Conservation (phyloP, 1,139 yeast species). For the Candida sanyaensis region DNA sequence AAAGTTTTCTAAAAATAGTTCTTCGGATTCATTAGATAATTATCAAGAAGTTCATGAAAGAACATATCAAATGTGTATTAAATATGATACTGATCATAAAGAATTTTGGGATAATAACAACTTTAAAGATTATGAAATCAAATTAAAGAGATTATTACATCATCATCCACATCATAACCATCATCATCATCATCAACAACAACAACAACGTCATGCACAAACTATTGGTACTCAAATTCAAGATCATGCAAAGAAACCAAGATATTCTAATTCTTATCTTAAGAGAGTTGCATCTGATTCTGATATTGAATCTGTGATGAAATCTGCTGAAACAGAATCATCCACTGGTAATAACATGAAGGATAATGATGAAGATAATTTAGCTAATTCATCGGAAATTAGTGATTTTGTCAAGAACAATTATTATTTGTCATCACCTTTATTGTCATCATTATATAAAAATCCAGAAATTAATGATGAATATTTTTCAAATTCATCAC, state of each 20-base stretch:
- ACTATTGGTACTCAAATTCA: slow-evolving; percentile 14
- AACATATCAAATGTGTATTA: slow-evolving; percentile 55
- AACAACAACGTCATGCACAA: too few species aligned
- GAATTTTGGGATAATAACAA: slow-evolving; percentile 83
- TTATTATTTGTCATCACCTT: slow-evolving; percentile 42
- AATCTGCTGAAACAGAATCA: neutral
- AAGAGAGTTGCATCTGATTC: slow-evolving; percentile 39
- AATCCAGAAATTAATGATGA: slow-evolving; percentile 7
- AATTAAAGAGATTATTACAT: slow-evolving; percentile 31
- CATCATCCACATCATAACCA: slow-evolving; percentile 6
- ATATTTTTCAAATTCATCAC: slow-evolving; percentile 2
- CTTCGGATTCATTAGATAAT: slow-evolving; percentile 11
- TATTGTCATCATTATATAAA: slow-evolving; percentile 27
- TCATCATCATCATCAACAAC: slow-evolving; percentile 14
- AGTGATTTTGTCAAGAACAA: slow-evolving; percentile 38
- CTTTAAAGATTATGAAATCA: slow-evolving; percentile 57
- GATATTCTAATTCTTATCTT: slow-evolving; percentile 41
- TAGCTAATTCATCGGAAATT: slow-evolving; percentile 7
- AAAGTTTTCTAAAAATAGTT: slow-evolving; percentile 15
- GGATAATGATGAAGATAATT: neutral
- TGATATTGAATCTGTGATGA: slow-evolving; percentile 18
- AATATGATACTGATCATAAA: slow-evolving; percentile 47
- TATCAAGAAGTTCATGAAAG: slow-evolving; percentile 16
- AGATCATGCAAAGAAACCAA: slow-evolving; percentile 31
- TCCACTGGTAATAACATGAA: neutral